Percentiles rank a stretch among this genome's conserved stretches.
These are phyloP conservation scores for Septoria petroselini DNA, from an alignment of 2,329 filamentous ascomycete genomes.

Conservation along the genomic window DNA sequence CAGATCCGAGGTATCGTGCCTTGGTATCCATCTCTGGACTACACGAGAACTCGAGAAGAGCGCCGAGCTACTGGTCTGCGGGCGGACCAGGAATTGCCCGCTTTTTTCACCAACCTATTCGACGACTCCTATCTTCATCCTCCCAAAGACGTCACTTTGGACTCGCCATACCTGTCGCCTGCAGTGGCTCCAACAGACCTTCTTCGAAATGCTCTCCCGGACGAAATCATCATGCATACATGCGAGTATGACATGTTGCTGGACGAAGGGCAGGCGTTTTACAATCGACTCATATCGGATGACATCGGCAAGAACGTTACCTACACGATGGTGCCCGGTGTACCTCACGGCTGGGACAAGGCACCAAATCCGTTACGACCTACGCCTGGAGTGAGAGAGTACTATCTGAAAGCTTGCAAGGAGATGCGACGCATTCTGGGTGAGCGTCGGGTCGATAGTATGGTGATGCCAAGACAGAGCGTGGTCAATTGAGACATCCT, in stretches of 20 bases:
- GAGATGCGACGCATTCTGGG: conserved; percentile 49
- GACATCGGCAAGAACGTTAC: conserved; percentile 53
- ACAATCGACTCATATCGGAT: conserved; percentile 50
- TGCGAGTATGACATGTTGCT: conserved; percentile 67
- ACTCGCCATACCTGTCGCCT: conserved; percentile 59
- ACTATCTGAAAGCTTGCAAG: conserved; percentile 55
- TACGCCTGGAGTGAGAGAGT: conserved; percentile 50
- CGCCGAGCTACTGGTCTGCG: conserved; percentile 55
- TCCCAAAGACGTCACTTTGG: conserved; percentile 47
- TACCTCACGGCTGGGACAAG: conserved; percentile 66
- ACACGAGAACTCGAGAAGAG: conserved; percentile 57
- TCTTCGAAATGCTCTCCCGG: conserved; percentile 53
- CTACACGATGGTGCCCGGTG: conserved; percentile 58
- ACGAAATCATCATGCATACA: conserved; percentile 60
- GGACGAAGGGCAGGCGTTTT: conserved; percentile 61
- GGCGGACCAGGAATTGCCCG: conserved; percentile 52
- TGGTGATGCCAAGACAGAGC: conserved; percentile 17
- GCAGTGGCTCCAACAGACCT: conserved; percentile 54
- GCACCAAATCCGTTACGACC: conserved; percentile 58
- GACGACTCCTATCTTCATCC: conserved; percentile 50
- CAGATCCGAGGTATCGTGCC: conserved; percentile 56
- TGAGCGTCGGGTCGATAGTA: conserved; percentile 9
- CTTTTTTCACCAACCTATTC: conserved; percentile 52
- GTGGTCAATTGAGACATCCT: conserved; percentile 17
- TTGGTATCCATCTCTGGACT: conserved; percentile 63